Base-by-base conservation (phyloP, 169 alveolate genomes). In the Babesia ovata region DNA sequence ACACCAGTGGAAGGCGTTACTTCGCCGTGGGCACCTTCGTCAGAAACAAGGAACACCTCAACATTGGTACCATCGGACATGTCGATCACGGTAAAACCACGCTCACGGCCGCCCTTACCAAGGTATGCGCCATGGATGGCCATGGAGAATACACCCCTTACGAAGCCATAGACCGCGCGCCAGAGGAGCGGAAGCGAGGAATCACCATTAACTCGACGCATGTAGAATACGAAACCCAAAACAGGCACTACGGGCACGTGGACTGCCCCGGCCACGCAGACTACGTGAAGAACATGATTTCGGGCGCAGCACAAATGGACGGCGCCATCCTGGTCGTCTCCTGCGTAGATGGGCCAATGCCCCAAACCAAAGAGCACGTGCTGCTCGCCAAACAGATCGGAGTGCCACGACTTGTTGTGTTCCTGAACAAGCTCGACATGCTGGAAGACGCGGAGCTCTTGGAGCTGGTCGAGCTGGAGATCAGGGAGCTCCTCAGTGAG, bases 261-360 rank as follows among this genome's bases (percentile, higher is more conserved):
- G 99, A 96, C 90, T 96, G 99, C 86, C 98, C 99, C 16, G 99
- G 99, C 21, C 99, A 96, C 89, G 97, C 98, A 33, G 99, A 96
- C 82, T 96, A 95, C 85, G 97, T 97, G 44, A 96, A 96, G 79
- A 96, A 96, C 83, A 97, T 97, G 99, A 97, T 96, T 48, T 95
- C 98, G 16, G 98, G 98, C 19, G 98, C 99, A 49, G 97, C 98
- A 14, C 95, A 95, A 71, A 93, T 95, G 98, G 99, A 95, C 79
- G 98, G 97, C 44, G 98, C 97, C 54, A 95, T 95, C 22, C 86
- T 96, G 54, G 99, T 97, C 54, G 98, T 95, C 4, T 92, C 98
- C 33, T 98, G 98, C 11, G 91, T 94, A 44, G 99, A 96, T 78
- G 99, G 99, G n/a, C 97, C 97, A 28, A 96, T 96, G 99, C 98